Evolutionary conservation across 2,329 filamentous ascomycete species (phyloP), one percentile per base, ranked within the genome.

Genomic region (Arthrobotrys sinensis): DNA sequence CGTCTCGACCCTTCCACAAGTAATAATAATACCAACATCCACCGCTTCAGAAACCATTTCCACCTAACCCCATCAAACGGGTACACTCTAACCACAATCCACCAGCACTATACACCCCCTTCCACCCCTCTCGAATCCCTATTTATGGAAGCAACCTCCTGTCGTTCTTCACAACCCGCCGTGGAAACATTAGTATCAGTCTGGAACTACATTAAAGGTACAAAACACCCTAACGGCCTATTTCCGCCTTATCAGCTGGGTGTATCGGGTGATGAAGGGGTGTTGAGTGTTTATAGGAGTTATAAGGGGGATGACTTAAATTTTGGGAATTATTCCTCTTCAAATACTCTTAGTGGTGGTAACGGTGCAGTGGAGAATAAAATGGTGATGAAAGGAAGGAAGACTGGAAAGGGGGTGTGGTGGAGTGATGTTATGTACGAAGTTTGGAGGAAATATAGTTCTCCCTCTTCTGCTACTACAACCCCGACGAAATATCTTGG

Each of bases 61-160:
- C n/a, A 43, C 5, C 62, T 73, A 19, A 60, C 62, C 4, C 28
- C 1, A 43, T 11, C 16, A 4, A 67, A 67, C 43, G 36, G 34
- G 4, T 75, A 75, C 52, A 53, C 19, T 40, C 50, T 73, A 12
- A 67, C 48, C 1, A 12, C 52, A 1, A 12, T 43, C 10, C 34
- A 36, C 19, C 21, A 52, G 3, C 57, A 64, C 24, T 65, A 75
- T 46, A 76, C 71, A 1, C 53, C 53, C 0, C 19, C 40, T 5
- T 53, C 52, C 0, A 43, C 71, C n/a, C 19, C 55, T 4, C 53
- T 76, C 1, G 71, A 63, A 68, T 14, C 21, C 7, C 24, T 76
- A 3, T 76, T 76, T n/a, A 76, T 69, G 65, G 71, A 69, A 57
- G 71, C 71, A 3, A 76, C 64, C 1, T 43, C 34, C 45, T 76